Evolutionary conservation across 768 basidiomycete genomes (phyloP).

Genomic region (Tubosaeta brunneosetosa): DNA sequence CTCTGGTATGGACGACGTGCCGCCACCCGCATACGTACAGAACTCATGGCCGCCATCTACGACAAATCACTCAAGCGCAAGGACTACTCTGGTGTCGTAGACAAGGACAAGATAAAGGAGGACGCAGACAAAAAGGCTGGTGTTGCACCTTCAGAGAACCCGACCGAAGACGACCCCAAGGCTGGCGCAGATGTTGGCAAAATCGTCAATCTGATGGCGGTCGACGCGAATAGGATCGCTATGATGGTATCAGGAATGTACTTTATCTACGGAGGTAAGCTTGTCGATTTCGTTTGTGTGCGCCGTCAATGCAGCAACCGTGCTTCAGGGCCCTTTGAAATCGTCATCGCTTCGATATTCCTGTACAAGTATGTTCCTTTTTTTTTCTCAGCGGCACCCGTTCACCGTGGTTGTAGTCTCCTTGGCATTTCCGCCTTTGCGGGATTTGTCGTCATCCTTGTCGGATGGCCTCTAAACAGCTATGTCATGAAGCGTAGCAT

Average conservation of each 20-base stretch:
- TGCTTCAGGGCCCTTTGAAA: slow-evolving; percentile 63
- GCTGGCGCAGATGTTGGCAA: slow-evolving; percentile 85
- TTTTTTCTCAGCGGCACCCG: neutral
- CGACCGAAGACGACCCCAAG: slow-evolving; percentile 45
- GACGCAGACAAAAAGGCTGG: slow-evolving; percentile 22
- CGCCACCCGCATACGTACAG: slow-evolving; percentile 62
- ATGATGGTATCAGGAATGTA: slow-evolving; percentile 54
- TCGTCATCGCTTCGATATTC: slow-evolving; percentile 66
- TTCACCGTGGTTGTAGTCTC: slow-evolving; percentile 50
- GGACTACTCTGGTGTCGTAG: slow-evolving; percentile 76
- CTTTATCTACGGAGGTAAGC: slow-evolving; percentile 61
- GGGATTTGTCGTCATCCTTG: slow-evolving; percentile 38
- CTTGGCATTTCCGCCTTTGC: slow-evolving; percentile 45
- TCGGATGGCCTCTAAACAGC: slow-evolving; percentile 40
- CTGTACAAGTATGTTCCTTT: slow-evolving; percentile 58
- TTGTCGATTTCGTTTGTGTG: too few relatives aligned
- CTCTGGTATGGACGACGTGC: slow-evolving; percentile 82
- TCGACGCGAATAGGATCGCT: slow-evolving; percentile 62
- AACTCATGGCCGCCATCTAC: slow-evolving; percentile 83
- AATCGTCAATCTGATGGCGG: slow-evolving; percentile 86
- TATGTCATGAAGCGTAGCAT: slow-evolving; percentile 36
- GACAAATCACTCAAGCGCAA: slow-evolving; percentile 82
- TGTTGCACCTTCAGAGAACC: slow-evolving; percentile 20
- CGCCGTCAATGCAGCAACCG: neutral
- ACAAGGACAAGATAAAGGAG: slow-evolving; percentile 39